Base-by-base conservation (phyloP, 2,329 filamentous ascomycete genomes). In the Didymella lethalis region DNA sequence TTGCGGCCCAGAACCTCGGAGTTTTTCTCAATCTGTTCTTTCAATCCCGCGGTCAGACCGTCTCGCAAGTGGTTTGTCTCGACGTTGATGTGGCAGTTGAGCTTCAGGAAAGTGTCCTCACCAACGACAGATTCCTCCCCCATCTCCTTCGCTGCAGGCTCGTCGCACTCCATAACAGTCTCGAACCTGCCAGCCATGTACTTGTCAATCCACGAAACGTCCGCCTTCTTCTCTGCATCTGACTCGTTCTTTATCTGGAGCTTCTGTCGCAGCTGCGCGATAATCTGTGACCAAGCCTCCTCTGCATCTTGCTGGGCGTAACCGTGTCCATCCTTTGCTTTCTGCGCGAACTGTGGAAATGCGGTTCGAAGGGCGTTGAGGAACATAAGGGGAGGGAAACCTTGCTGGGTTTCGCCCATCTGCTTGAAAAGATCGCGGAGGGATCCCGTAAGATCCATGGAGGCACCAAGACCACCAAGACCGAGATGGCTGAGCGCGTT, bases 261-360 rank as follows among this genome's bases (percentile, higher is more conserved):
- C 74, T 91, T 94, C 70, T 90, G 86, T 62, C 90, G 88, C 36
- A 99, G 81, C 72, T 94, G 91, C 44, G 90, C 88, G 6, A 99
- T 81, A 62, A 99, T 96, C 75, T 98, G 94, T 20, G 94, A 95
- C 93, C 94, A 99, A 46, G 94, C 95, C 78, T 99, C 95, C 78
- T 99, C 95, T 0, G 95, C 95, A 80, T 99, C 95, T 79, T 99
- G 95, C 79, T 99, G 95, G n/a, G 95, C 93, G 73, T 90, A 98
- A 7, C 91, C 93, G 57, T 89, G 84, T 23, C 92, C 91, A 31
- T 89, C 89, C 75, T 91, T 93, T 54, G 92, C 87, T 71, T 87
- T 90, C 79, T 99, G 93, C 11, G 92, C 93, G 74, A 99, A 99
- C 74, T 98, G 95, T 10, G 95, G 95, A 73, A 92, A 97, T 0